Evolutionary conservation across 2,329 filamentous ascomycete genomes (phyloP).

Genomic region (Emergomyces africanus): DNA sequence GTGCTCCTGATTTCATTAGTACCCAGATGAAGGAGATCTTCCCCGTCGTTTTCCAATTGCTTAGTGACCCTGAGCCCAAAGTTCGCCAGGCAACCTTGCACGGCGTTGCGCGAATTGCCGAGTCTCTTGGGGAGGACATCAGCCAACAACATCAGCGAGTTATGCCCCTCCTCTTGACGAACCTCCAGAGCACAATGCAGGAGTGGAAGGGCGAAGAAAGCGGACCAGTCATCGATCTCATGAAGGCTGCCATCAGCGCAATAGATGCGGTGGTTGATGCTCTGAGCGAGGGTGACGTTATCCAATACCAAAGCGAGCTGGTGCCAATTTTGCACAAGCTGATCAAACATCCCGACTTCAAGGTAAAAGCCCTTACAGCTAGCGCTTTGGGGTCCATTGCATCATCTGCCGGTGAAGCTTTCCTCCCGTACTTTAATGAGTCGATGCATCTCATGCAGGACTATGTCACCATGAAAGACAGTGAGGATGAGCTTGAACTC

Average conservation of each 20-base stretch:
- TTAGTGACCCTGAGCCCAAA: slow-evolving; percentile 68
- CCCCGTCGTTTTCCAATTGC: slow-evolving; percentile 68
- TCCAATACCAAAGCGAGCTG: slow-evolving; percentile 67
- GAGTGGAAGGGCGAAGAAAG: slow-evolving; percentile 51
- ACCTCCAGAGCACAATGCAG: slow-evolving; percentile 67
- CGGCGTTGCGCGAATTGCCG: slow-evolving; percentile 76
- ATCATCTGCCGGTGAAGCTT: slow-evolving; percentile 66
- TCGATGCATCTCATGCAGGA: slow-evolving; percentile 82
- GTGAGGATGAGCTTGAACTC: slow-evolving; percentile 78
- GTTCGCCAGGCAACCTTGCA: slow-evolving; percentile 82
- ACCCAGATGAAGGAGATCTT: slow-evolving; percentile 81
- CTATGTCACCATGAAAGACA: slow-evolving; percentile 76
- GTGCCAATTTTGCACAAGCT: slow-evolving; percentile 75
- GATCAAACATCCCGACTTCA: slow-evolving; percentile 71
- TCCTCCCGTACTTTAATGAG: slow-evolving; percentile 81
- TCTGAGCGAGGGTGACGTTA: slow-evolving; percentile 65
- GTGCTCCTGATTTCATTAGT: slow-evolving; percentile 91
- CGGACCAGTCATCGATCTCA: slow-evolving; percentile 70
- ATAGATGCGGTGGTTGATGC: slow-evolving; percentile 85
- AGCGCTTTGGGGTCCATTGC: slow-evolving; percentile 86
- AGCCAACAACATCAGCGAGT: slow-evolving; percentile 72
- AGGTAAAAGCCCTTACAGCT: slow-evolving; percentile 79
- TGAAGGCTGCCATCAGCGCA: slow-evolving; percentile 79
- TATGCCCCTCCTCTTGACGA: slow-evolving; percentile 73
- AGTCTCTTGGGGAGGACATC: slow-evolving; percentile 86